These are phyloP conservation scores for Ustanciosporium gigantosporum DNA, from an alignment of 1,284 basidiomycete genomes.

Conservation along the genomic window DNA sequence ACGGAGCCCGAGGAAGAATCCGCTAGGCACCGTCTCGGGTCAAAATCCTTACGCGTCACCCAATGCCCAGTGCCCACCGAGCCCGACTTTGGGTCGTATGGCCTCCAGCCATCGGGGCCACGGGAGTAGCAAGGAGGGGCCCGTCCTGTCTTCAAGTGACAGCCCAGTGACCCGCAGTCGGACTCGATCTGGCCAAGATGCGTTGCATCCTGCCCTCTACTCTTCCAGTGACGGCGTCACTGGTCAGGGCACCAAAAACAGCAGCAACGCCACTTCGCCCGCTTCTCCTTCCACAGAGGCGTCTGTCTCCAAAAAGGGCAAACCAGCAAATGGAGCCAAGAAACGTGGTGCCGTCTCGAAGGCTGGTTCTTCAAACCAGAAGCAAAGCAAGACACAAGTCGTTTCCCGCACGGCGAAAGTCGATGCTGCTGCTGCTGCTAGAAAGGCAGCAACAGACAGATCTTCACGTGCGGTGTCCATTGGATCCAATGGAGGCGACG, in stretches of 20 bases:
- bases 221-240: constrained; percentile 31
- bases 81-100: constrained; percentile 8
- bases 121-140: background rate
- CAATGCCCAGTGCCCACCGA: constrained; percentile 4
- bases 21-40: constrained; percentile 42
- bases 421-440: constrained; percentile 4
- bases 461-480: background rate
- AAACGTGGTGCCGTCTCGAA: background rate
- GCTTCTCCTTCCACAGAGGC: constrained; percentile 26
- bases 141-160: constrained; percentile 14
- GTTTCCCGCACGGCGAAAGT: constrained; percentile 9
- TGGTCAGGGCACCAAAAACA: constrained; percentile 13
- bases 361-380: background rate
- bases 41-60: constrained; percentile 55
- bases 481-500: background rate
- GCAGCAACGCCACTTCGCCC: constrained; percentile 44
- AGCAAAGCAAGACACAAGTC: no score
- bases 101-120: background rate
- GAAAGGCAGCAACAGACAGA: background rate
- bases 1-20: constrained; percentile 57
- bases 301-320: constrained; percentile 1
- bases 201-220: constrained; percentile 36
- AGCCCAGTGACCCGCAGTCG: constrained; percentile 45
- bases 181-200: constrained; percentile 20
- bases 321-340: no score